Percentiles rank a stretch among this genome's conserved stretches.
phyloP scores from a whole-genome alignment of 345 rosid genomes.

The Abelmoschus esculentus region DNA sequence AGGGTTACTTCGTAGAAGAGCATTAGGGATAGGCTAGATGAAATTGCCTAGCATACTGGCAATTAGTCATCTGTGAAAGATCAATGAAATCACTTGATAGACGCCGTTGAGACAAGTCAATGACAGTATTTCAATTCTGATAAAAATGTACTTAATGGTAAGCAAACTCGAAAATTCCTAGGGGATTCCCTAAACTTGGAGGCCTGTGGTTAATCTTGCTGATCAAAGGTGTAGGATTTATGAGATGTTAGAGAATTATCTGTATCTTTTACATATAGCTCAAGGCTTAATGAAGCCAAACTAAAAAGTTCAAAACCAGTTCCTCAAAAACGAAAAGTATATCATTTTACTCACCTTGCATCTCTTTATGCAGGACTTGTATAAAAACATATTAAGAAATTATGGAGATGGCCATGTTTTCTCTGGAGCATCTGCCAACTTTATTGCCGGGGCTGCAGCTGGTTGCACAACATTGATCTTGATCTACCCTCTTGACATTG shows the following conservation, averaged over 20 bases:
- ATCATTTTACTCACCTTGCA: background rate
- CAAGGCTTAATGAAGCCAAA: background rate
- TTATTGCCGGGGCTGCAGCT: conserved; percentile 84
- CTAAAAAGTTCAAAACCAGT: background rate
- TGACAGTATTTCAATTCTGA: background rate
- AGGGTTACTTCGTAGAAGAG: too few species aligned
- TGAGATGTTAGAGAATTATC: background rate
- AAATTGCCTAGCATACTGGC: background rate
- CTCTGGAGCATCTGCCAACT: conserved; percentile 77
- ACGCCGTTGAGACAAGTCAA: background rate
- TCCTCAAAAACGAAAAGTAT: background rate
- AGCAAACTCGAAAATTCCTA: background rate
- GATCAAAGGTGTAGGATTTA: background rate
- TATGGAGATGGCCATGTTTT: conserved; percentile 36
- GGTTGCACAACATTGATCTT: conserved; percentile 47
- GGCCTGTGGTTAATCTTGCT: background rate
- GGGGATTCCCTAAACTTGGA: background rate
- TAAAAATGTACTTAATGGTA: background rate
- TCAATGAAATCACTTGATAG: background rate
- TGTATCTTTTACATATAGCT: background rate
- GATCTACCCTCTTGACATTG: conserved; percentile 90
- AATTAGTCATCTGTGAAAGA: background rate
- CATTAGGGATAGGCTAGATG: background rate
- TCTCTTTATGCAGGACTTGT: conserved; percentile 54
- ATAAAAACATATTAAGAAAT: conserved; percentile 57